These are phyloP conservation scores for Linderniella brevidens DNA, from an alignment of 257 asterid species.

Conservation along the genomic window DNA sequence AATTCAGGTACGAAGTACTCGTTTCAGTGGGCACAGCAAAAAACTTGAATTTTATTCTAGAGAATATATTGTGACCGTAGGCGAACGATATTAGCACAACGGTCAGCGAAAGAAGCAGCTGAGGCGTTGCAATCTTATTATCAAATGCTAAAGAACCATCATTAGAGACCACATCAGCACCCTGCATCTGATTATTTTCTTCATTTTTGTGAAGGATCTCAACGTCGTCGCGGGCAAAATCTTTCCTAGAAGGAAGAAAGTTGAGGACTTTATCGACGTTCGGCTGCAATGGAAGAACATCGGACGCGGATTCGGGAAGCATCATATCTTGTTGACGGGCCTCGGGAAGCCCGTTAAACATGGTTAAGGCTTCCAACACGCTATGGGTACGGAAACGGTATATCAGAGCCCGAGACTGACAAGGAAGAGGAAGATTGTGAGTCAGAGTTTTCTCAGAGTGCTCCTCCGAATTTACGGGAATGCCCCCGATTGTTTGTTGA, in stretches of 20 bases:
- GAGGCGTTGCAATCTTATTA: not conserved
- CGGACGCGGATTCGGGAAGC: slow-evolving; percentile 31
- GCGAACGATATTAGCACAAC: slow-evolving; percentile 17
- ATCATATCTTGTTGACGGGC: slow-evolving; percentile 30
- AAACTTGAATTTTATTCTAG: slow-evolving; percentile 16
- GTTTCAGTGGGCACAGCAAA: slow-evolving; percentile 13
- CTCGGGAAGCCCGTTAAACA: slow-evolving; percentile 24
- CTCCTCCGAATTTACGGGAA: slow-evolving; percentile 21
- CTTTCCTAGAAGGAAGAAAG: slow-evolving; percentile 21
- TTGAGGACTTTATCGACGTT: slow-evolving; percentile 35
- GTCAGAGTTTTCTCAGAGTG: slow-evolving; percentile 35
- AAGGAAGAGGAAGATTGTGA: slow-evolving; percentile 67
- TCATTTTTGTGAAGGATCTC: slow-evolving; percentile 8
- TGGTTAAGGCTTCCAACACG: slow-evolving; percentile 24
- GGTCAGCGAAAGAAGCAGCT: slow-evolving; percentile 12
- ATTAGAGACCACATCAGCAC: slow-evolving; percentile 10
- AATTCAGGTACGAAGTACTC: slow-evolving; percentile 15
- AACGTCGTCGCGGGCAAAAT: slow-evolving; percentile 11
- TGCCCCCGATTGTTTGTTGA: slow-evolving; percentile 28
- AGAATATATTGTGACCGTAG: slow-evolving; percentile 11
- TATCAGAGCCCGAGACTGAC: slow-evolving; percentile 72
- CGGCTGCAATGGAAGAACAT: slow-evolving; percentile 47
- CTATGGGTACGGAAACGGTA: slow-evolving; percentile 46
- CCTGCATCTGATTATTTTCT: slow-evolving; percentile 7
- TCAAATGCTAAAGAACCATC: slow-evolving; percentile 11